Conservation (phyloP, 2,329 filamentous ascomycete species). For the Coleophoma cylindrospora region DNA sequence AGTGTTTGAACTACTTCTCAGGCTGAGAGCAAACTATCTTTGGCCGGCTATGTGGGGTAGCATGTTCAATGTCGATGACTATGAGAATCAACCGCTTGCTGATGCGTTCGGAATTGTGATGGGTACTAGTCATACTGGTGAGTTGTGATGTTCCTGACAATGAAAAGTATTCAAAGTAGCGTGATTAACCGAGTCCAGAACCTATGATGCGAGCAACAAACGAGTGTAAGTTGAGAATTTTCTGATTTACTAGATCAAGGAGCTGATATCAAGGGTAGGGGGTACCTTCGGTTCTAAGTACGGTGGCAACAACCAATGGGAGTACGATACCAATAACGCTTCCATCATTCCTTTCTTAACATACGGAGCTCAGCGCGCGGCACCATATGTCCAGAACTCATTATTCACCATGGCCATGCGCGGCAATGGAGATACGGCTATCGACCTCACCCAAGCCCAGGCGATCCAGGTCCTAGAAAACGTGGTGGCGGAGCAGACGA, state of each 20-base stretch:
- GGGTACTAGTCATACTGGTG: constrained; percentile 59
- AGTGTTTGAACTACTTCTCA: constrained; percentile 66
- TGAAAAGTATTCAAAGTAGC: not conserved
- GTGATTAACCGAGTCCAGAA: constrained; percentile 36
- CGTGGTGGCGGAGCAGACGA: constrained; percentile 54
- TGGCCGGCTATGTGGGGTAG: constrained; percentile 70
- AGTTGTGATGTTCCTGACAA: not conserved
- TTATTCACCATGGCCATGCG: constrained; percentile 69
- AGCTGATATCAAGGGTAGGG: constrained; percentile 2
- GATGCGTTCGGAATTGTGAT: constrained; percentile 73
- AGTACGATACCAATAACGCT: constrained; percentile 64
- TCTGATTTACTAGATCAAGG: not conserved
- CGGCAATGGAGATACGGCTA: constrained; percentile 61
- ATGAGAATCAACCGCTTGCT: constrained; percentile 61
- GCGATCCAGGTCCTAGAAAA: constrained; percentile 54
- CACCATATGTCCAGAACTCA: constrained; percentile 58
- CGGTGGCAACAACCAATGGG: constrained; percentile 53
- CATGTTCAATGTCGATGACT: constrained; percentile 70
- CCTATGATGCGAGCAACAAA: constrained; percentile 61
- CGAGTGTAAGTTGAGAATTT: constrained; percentile 37
- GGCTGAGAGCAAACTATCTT: constrained; percentile 67
- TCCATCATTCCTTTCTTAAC: constrained; percentile 65
- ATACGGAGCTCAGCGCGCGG: constrained; percentile 60
- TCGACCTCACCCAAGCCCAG: constrained; percentile 45
- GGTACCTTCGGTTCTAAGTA: constrained; percentile 28